phyloP scores from a whole-genome alignment of 129 eudicot genomes.

The Pseudognaphalium luteoalbum region DNA sequence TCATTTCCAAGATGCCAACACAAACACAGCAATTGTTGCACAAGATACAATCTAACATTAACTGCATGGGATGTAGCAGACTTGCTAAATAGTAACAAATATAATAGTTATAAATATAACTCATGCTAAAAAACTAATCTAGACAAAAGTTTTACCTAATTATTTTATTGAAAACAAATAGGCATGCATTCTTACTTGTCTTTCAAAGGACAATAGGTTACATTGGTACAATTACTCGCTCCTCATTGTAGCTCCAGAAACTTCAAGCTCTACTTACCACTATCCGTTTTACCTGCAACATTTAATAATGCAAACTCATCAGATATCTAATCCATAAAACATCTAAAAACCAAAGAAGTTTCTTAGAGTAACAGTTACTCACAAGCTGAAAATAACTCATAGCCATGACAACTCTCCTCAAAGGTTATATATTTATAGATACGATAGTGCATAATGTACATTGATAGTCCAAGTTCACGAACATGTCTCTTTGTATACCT shows the following conservation, averaged over 20 bases:
- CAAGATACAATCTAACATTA: slow-evolving; percentile 3
- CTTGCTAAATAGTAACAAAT: slow-evolving; percentile 1
- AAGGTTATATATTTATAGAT: slow-evolving; percentile 6
- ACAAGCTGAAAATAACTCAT: slow-evolving; percentile 12
- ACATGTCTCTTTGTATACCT: not conserved
- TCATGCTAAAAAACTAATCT: slow-evolving; percentile 19
- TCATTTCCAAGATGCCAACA: not conserved
- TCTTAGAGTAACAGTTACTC: slow-evolving; percentile 3
- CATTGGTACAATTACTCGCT: slow-evolving; percentile 19
- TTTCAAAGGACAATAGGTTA: slow-evolving; percentile 12
- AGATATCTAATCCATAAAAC: not conserved
- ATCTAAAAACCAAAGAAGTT: not conserved
- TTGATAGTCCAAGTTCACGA: slow-evolving; percentile 15
- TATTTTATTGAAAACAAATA: not conserved
- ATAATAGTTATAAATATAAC: not conserved
- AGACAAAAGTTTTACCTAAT: not conserved
- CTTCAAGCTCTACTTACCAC: not conserved
- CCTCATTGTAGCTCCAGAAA: not conserved
- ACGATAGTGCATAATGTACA: slow-evolving; percentile 11
- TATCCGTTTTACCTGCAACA: slow-evolving; percentile 8
- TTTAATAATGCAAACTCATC: slow-evolving; percentile 6
- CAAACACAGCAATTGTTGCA: not conserved
- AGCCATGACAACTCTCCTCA: not conserved
- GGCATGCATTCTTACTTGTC: slow-evolving; percentile 10
- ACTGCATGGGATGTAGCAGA: not conserved